Evolutionary conservation across 345 rosid genomes (phyloP).

Genomic region (Syzygium grande): DNA sequence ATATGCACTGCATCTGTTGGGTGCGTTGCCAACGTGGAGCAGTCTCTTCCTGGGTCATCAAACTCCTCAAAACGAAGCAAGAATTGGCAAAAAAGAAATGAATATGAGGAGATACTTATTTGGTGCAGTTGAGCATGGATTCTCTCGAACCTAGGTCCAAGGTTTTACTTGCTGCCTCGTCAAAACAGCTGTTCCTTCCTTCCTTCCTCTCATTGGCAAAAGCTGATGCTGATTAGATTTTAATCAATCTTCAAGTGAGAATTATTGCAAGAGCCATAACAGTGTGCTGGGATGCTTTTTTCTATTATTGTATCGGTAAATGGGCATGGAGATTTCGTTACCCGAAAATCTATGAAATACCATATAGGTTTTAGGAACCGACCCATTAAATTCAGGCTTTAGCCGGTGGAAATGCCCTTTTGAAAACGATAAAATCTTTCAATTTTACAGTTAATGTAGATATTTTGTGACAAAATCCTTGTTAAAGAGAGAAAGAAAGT

Average conservation of each 20-base stretch:
- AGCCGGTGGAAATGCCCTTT: too few relatives aligned
- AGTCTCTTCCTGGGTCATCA: neutral
- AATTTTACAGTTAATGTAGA: neutral
- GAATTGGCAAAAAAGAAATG: neutral
- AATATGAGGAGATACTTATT: neutral
- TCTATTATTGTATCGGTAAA: neutral
- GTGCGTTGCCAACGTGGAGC: neutral
- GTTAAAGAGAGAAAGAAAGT: neutral
- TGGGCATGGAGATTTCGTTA: neutral
- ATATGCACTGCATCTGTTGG: neutral
- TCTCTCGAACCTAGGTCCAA: neutral
- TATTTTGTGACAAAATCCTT: neutral
- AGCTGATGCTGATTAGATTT: neutral
- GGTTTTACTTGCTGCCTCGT: neutral
- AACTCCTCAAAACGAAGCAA: neutral
- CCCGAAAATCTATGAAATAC: too few relatives aligned
- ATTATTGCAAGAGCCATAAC: neutral
- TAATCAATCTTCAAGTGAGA: neutral
- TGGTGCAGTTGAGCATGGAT: neutral
- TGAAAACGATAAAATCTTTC: neutral
- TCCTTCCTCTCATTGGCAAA: neutral
- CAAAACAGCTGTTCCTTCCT: neutral
- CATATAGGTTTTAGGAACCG: fast-evolving
- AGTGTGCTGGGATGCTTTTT: neutral
- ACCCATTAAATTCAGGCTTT: too few relatives aligned